Percentiles rank a stretch among this genome's conserved stretches.
Conservation (phyloP, 179 eudicot species). For the Nepenthes alata region DNA sequence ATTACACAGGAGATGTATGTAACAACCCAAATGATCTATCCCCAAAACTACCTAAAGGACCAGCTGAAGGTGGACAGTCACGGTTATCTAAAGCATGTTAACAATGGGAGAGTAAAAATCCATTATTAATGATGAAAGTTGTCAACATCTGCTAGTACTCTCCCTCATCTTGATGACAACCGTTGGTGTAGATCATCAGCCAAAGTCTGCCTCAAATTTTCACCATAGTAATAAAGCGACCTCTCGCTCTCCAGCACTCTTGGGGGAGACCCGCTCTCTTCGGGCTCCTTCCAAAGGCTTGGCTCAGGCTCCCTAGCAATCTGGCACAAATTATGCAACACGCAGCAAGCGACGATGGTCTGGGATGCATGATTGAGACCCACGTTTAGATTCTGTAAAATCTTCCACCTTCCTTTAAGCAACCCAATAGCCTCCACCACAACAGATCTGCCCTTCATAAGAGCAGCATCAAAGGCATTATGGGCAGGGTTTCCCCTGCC, state of each 20-base stretch:
- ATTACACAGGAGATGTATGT: no score
- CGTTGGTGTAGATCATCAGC: conserved; percentile 87
- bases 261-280: conserved; percentile 61
- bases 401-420: conserved; percentile 91
- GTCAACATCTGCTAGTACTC: background rate
- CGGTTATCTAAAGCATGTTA: no score
- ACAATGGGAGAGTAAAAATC: no score
- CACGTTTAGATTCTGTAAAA: conserved; percentile 76
- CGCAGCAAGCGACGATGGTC: conserved; percentile 94
- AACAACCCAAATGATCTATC: no score
- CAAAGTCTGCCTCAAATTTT: conserved; percentile 70
- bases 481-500: conserved; percentile 53
- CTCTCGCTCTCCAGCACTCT: conserved; percentile 69
- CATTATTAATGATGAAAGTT: no score
- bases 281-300: conserved; percentile 68
- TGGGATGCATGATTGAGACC: conserved; percentile 88
- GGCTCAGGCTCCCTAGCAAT: conserved; percentile 92
- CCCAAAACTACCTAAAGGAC: no score
- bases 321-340: conserved; percentile 93
- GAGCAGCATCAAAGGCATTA: conserved; percentile 57
- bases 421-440: conserved; percentile 78
- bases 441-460: conserved; percentile 64
- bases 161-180: conserved; percentile 11
- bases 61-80: no score
- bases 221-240: conserved; percentile 55